These are phyloP conservation scores for Pichia sp. DNA, from an alignment of 1,139 yeast species.

Conservation along the genomic window DNA sequence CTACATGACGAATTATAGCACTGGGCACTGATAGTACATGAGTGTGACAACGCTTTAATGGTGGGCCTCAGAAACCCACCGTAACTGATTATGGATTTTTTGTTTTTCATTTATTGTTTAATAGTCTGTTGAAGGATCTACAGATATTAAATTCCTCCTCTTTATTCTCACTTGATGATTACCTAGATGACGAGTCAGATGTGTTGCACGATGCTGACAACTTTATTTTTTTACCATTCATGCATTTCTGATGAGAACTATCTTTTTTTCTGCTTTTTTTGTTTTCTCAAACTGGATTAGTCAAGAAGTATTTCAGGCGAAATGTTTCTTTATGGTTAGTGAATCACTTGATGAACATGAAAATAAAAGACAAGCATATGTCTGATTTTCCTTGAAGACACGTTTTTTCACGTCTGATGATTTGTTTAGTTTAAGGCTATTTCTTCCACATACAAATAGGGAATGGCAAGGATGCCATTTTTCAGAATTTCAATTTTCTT, in stretches of 20 bases:
- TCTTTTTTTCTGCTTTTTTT: background rate
- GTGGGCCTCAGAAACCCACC: slow-evolving; percentile 99
- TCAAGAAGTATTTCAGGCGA: slow-evolving; percentile 17
- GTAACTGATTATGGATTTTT: slow-evolving; percentile 55
- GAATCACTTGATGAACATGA: slow-evolving; percentile 32
- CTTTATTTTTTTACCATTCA: slow-evolving; percentile 79
- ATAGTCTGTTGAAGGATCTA: slow-evolving; percentile 13
- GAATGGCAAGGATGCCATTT: slow-evolving; percentile 7
- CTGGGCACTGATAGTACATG: slow-evolving; percentile 98
- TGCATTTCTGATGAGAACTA: slow-evolving; percentile 69
- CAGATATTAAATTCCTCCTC: background rate
- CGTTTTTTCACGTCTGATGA: slow-evolving; percentile 62
- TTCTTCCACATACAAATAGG: background rate
- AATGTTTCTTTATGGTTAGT: slow-evolving; percentile 1
- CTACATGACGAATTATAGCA: slow-evolving; percentile 86
- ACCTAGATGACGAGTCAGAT: slow-evolving; percentile 99
- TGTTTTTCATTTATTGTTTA: background rate
- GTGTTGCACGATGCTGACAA: slow-evolving; percentile 94
- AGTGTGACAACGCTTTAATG: slow-evolving; percentile 91
- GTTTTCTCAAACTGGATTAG: background rate
- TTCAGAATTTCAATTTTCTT: background rate
- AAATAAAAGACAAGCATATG: slow-evolving; percentile 96
- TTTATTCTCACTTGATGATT: slow-evolving; percentile 51
- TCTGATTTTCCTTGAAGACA: slow-evolving; percentile 74
- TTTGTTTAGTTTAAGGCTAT: slow-evolving; percentile 4